These are phyloP conservation scores for Aspergillus pseudoterreus DNA, from an alignment of 2,329 filamentous ascomycete species.

Conservation along the genomic window DNA sequence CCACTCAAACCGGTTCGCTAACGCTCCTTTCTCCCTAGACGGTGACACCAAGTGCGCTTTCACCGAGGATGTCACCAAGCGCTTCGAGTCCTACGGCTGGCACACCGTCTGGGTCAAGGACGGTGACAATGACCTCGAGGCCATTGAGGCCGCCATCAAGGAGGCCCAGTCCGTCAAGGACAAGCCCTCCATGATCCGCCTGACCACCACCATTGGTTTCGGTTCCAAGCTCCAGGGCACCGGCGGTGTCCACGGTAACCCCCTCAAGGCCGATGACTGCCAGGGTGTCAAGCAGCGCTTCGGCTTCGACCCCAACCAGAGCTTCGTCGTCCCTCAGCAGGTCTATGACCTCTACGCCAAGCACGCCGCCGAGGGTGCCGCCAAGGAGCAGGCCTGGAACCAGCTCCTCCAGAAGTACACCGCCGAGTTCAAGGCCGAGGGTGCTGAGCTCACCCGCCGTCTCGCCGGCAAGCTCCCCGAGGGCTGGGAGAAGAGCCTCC, in stretches of 20 bases:
- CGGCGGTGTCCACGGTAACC: slow-evolving; percentile 91
- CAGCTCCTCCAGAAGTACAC: slow-evolving; percentile 84
- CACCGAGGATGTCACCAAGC: slow-evolving; percentile 92
- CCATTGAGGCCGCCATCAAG: slow-evolving; percentile 83
- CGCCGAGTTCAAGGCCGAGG: slow-evolving; percentile 71
- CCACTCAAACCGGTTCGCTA: neutral
- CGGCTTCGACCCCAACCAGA: slow-evolving; percentile 92
- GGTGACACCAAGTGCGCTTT: slow-evolving; percentile 95
- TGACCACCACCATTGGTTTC: slow-evolving; percentile 95
- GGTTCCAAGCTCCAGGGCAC: slow-evolving; percentile 92
- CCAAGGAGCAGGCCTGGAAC: slow-evolving; percentile 92
- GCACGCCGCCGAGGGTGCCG: slow-evolving; percentile 80
- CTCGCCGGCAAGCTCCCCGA: slow-evolving; percentile 80
- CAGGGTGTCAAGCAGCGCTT: slow-evolving; percentile 92
- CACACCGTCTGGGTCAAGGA: slow-evolving; percentile 80
- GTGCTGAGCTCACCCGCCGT: slow-evolving; percentile 77
- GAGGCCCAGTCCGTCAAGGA: slow-evolving; percentile 82
- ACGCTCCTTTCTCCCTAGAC: slow-evolving; percentile 49
- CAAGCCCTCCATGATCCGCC: slow-evolving; percentile 96
- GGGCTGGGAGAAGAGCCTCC: slow-evolving; percentile 93
- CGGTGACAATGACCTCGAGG: slow-evolving; percentile 82
- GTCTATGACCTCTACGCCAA: slow-evolving; percentile 90
- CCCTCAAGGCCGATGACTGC: slow-evolving; percentile 91
- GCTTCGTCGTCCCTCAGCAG: slow-evolving; percentile 87
- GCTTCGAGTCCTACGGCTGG: slow-evolving; percentile 97